Base-by-base conservation (phyloP, 768 basidiomycete species). In the Fomitopsis pulvina region DNA sequence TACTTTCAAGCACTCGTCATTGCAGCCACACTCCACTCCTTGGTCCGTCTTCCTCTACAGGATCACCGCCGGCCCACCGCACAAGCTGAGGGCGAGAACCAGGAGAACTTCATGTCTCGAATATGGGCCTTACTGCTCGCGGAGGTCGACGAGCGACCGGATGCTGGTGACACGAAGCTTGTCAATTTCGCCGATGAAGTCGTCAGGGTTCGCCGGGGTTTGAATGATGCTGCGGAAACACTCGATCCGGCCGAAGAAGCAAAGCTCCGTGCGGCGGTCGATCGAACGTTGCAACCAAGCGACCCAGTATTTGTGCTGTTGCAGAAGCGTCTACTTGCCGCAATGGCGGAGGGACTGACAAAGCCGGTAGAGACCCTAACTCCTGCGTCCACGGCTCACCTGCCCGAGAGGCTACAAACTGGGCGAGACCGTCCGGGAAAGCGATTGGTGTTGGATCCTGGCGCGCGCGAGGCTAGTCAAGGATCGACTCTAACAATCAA, bases 141-240 rank as follows among this genome's bases (percentile, higher is more conserved):
- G 16, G 83, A 85, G 55, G 74, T 86, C 39, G 65, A 73, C 1
- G 71, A 67, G 37, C 65, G 65, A 30, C 47, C 65, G 0, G 63
- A 53, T n/a, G 53, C 64, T 18, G 59, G 63, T 12, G 63, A 66
- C 18, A 81, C 80, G 16, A 85, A 82, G 57, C 62, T 87, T 30
- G 61, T 80, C 41, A 81, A 88, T 60, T 75, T 89, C 22, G 83
- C 81, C 0, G 87, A 88, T 58, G 87, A 89, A 60, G 79, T 88
- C 40, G 62, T 87, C 26, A 79, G 75, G 21, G 78, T 78, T 4
- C 74, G 74, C 26, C 65, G 66, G 25, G 60, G 66, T 18, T 60
- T 53, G 21, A 51, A 55, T 21, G 52, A 41, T 4, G 39, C 47
- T 52, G 56, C 26, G 30, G 41, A 25, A 43, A 40, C 12, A 32